Evolutionary conservation across 2,329 filamentous ascomycete genomes (phyloP).

Genomic region (Pseudocercospora fijiensis): DNA sequence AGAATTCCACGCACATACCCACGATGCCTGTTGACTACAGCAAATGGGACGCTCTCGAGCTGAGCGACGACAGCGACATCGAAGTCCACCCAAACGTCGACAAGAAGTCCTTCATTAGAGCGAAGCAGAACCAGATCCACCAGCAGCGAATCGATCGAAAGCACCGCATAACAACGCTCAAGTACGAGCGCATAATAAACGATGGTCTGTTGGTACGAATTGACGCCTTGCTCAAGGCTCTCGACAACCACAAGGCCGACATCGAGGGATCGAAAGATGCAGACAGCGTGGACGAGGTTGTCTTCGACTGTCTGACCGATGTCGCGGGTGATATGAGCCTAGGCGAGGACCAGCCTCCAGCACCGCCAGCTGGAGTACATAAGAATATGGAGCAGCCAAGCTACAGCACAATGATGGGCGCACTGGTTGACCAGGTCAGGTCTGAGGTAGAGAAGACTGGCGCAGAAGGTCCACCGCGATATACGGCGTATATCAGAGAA

Average conservation of each 20-base stretch:
- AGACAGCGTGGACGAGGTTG: constrained; percentile 71
- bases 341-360: constrained; percentile 71
- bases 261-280: constrained; percentile 57
- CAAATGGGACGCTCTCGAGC: constrained; percentile 86
- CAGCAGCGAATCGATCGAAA: constrained; percentile 81
- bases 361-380: constrained; percentile 77
- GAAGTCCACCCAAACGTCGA: constrained; percentile 99
- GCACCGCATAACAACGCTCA: constrained; percentile 83
- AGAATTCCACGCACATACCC: background rate
- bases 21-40: constrained; percentile 66
- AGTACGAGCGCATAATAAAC: constrained; percentile 91
- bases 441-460: constrained; percentile 73
- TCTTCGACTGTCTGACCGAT: constrained; percentile 88
- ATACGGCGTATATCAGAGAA: constrained; percentile 74
- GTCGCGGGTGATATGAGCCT: constrained; percentile 61
- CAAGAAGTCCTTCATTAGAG: constrained; percentile 96
- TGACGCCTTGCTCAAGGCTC: constrained; percentile 69
- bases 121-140: constrained; percentile 97
- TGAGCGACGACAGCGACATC: constrained; percentile 96
- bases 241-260: constrained; percentile 68
- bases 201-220: constrained; percentile 85
- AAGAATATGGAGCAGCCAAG: constrained; percentile 71
- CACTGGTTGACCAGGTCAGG: constrained; percentile 91
- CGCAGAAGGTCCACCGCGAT: constrained; percentile 56
- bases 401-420: constrained; percentile 98